Evolutionary conservation across 176 grass and related monocot species (phyloP).

Genomic region (Puya raimondii): DNA sequence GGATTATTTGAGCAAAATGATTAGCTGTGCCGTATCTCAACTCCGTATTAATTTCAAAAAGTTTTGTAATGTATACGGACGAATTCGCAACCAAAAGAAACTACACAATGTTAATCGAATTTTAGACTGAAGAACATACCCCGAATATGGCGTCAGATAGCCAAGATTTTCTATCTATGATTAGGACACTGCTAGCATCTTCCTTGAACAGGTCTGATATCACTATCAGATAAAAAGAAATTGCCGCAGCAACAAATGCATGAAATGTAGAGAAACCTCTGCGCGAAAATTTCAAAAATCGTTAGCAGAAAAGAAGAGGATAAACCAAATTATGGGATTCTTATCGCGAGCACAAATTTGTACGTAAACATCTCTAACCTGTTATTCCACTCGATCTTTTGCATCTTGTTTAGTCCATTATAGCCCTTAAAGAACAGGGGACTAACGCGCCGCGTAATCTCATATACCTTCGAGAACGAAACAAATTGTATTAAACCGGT

Average conservation of each 20-base stretch:
- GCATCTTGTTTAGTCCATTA: constrained; percentile 32
- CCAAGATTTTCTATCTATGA: constrained; percentile 57
- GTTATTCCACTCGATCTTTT: constrained; percentile 77
- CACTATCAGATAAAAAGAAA: constrained; percentile 64
- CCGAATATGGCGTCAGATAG: constrained; percentile 59
- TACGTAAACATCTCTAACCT: constrained; percentile 23
- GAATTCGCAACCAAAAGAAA: not conserved
- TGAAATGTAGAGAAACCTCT: constrained; percentile 85
- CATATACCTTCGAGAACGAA: constrained; percentile 37
- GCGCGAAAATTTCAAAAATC: not conserved
- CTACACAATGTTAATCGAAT: not conserved
- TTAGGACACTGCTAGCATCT: constrained; percentile 11
- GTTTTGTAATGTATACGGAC: not conserved
- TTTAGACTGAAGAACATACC: constrained; percentile 25
- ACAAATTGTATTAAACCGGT: not conserved
- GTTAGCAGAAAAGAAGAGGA: not conserved
- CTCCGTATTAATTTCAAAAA: no score
- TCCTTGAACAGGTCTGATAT: constrained; percentile 57
- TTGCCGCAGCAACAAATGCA: constrained; percentile 36
- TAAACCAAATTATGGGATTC: not conserved
- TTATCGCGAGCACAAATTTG: not conserved
- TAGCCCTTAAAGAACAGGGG: constrained; percentile 44
- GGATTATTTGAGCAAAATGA: no score
- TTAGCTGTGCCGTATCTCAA: no score
- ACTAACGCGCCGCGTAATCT: constrained; percentile 44